Conservation (phyloP, 306 rosid species). For the Cucurbita ficifolia region DNA sequence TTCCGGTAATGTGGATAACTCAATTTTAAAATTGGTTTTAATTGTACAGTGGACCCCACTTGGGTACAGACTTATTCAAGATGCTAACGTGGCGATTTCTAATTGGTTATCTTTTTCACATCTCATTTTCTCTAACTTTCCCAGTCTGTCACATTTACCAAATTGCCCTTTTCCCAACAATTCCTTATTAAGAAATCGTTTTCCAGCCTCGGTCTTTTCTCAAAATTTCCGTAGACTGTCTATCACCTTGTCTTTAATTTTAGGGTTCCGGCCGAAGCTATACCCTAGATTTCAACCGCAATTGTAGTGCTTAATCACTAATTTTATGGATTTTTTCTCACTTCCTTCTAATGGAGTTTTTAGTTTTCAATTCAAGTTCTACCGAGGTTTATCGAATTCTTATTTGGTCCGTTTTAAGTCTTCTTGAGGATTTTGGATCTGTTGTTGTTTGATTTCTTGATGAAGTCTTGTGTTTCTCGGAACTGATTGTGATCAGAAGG, state of each 20-base stretch:
- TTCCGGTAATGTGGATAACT: too few relatives aligned
- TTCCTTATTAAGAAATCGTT: neutral
- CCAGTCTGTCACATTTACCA: slow-evolving; percentile 5
- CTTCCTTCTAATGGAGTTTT: neutral
- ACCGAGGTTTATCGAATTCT: neutral
- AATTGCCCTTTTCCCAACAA: slow-evolving; percentile 14
- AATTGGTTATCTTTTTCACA: neutral
- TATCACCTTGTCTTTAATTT: neutral
- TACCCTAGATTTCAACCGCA: slow-evolving; percentile 1
- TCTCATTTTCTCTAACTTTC: neutral
- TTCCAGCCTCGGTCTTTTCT: slow-evolving; percentile 5
- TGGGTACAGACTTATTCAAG: too few relatives aligned
- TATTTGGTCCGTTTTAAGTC: neutral
- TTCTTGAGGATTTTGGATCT: neutral
- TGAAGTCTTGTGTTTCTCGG: neutral
- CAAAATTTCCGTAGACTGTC: neutral
- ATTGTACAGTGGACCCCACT: too few relatives aligned
- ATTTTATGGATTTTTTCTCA: neutral
- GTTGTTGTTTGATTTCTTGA: neutral
- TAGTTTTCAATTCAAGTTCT: neutral
- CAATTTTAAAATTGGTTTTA: too few relatives aligned
- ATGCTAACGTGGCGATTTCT: too few relatives aligned
- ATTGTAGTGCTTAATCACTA: neutral
- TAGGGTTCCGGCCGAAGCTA: neutral
- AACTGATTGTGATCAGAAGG: slow-evolving; percentile 1